Evolutionary conservation across 1,284 basidiomycete genomes (phyloP).

Genomic region (Pseudozyma hubeiensis): DNA sequence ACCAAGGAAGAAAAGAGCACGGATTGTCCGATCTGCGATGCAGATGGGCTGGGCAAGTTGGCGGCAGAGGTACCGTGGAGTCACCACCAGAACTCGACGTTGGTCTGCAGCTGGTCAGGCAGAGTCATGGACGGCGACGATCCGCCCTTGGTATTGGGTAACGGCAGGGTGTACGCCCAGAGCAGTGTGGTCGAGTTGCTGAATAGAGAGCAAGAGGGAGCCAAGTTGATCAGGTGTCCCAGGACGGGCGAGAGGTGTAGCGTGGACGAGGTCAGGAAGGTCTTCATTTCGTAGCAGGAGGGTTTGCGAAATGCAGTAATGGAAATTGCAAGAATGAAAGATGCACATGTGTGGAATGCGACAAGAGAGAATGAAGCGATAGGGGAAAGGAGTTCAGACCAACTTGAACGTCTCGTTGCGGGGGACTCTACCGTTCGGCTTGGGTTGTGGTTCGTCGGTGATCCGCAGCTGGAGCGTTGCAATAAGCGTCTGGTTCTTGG

Average conservation of each 20-base stretch:
- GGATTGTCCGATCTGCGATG: slow-evolving; percentile 91
- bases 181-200: slow-evolving; percentile 87
- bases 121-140: slow-evolving; percentile 95
- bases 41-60: slow-evolving; percentile 76
- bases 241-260: slow-evolving; percentile 77
- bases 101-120: slow-evolving; percentile 89
- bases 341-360: not conserved
- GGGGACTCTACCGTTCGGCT: not conserved
- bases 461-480: slow-evolving; percentile 64
- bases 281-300: slow-evolving; percentile 54
- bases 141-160: slow-evolving; percentile 88
- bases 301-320: not conserved
- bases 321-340: no score
- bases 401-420: slow-evolving; percentile 7
- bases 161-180: slow-evolving; percentile 88
- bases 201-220: slow-evolving; percentile 74
- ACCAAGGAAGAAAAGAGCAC: slow-evolving; percentile 8
- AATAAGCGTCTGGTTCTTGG: slow-evolving; percentile 80
- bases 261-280: slow-evolving; percentile 78
- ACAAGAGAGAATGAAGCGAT: not conserved
- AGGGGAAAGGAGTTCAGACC: slow-evolving; percentile 2
- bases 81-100: slow-evolving; percentile 93
- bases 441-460: not conserved
- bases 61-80: slow-evolving; percentile 87
- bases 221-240: slow-evolving; percentile 77